Conservation (phyloP, 179 eudicot genomes). For the Spergularia azorica region DNA sequence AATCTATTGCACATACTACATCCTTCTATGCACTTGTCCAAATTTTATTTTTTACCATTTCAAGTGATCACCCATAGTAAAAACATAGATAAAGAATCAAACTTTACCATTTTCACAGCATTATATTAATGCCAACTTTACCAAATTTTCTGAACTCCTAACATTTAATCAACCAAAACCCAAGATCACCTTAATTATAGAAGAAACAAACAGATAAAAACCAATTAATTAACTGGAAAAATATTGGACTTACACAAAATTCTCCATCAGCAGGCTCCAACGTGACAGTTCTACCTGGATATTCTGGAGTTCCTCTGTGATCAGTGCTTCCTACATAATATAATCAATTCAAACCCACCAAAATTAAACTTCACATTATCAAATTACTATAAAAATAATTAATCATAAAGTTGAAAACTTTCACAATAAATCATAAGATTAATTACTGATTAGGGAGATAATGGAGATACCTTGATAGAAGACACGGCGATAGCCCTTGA, state of each 20-base stretch:
- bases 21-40: neutral
- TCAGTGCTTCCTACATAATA: conserved; percentile 81
- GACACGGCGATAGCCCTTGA: conserved; percentile 86
- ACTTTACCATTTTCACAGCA: neutral
- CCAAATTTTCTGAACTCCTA: neutral
- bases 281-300: conserved; percentile 92
- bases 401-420: conserved; percentile 8
- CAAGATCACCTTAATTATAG: neutral
- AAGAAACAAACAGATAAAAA: neutral
- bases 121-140: neutral
- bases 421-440: neutral
- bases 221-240: neutral
- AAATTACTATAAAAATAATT: neutral
- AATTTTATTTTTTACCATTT: neutral
- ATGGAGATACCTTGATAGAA: conserved; percentile 68
- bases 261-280: conserved; percentile 79
- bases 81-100: neutral
- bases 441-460: neutral
- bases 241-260: conserved; percentile 57
- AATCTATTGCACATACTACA: neutral
- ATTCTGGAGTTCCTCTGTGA: conserved; percentile 90
- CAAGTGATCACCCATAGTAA: neutral
- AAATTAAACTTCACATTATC: neutral
- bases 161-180: neutral
- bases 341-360: neutral